Evolutionary conservation across 345 rosid genomes (phyloP), one percentile per base, ranked within the genome.

Genomic region (Moricandia arvensis): DNA sequence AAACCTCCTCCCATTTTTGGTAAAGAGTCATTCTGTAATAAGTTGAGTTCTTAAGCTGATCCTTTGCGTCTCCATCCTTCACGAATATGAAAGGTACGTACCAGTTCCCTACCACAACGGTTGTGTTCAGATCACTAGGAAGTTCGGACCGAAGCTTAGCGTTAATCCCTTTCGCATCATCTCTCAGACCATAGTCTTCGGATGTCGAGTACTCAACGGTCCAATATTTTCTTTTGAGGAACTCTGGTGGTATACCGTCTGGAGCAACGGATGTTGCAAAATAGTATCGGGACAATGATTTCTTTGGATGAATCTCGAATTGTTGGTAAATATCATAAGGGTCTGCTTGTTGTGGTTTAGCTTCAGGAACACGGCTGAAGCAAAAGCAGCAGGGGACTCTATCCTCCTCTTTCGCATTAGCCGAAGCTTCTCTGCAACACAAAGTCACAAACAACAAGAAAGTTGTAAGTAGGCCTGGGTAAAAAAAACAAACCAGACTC

Each of bases 1-100:
- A 85, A 34, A 91, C 71, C 63, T 75, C 81, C 73, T 87, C 85
- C 91, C 91, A 87, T n/a, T 77, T 81, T 41, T 91, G 90, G 69
- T 80, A 75, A 9, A 91, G 87, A 10, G 83, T 80, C 85, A 89
- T 82, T 45, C 67, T 71, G 30, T 91, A 91, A 59, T 83, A 81
- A 73, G 74, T 79, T 24, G 93, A 79, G n/a, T 6, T 79, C 65
- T 58, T 76, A 47, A 86, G 62, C 41, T 88, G 93, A 10, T 88
- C 75, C 59, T 75, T 74, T 17, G 71, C 41, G 2, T 38, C 43
- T 54, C 59, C 69, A 12, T 90, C 96, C 35, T 66, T 87, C 8
- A 89, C 63, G 18, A 87, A 87, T 78, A 91, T 64, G 78, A 87
- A 91, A 15, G 92, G 97, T 15, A 85, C 87, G 33, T 86, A 91